These are phyloP conservation scores for Sarcodon sp. DNA, from an alignment of 768 basidiomycete genomes.

Conservation along the genomic window DNA sequence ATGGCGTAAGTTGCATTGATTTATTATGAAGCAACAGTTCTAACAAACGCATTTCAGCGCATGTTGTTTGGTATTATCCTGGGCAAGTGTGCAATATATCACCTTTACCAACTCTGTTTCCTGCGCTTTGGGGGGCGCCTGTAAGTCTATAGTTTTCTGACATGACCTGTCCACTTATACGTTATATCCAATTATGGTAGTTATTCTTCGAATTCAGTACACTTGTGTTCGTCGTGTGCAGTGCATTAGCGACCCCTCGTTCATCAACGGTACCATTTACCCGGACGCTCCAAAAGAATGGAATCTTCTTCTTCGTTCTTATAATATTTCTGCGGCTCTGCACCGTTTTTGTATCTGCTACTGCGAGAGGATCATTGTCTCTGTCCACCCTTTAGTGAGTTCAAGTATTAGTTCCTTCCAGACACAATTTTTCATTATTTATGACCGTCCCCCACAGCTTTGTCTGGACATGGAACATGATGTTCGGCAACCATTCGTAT, in stretches of 20 bases:
- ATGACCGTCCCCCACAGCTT: too few species aligned
- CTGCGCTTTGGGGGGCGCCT: conserved; percentile 19
- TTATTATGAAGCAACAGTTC: neutral
- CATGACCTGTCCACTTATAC: too few species aligned
- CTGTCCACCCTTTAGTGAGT: too few species aligned
- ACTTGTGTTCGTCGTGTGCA: conserved; percentile 17
- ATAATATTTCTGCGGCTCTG: too few species aligned
- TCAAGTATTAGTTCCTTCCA: too few species aligned
- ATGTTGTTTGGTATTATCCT: conserved; percentile 9
- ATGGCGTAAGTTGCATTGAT: conserved; percentile 10
- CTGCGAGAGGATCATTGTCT: too few species aligned
- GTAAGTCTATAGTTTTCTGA: conserved; percentile 10
- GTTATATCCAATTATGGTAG: conserved; percentile 7
- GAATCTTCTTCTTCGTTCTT: too few species aligned
- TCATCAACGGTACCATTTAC: neutral
- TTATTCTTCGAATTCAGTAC: conserved; percentile 21
- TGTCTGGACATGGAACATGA: too few species aligned
- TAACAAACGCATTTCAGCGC: conserved; percentile 10
- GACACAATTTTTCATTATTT: too few species aligned
- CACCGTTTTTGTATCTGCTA: too few species aligned
- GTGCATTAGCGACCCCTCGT: conserved; percentile 23
- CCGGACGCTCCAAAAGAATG: too few species aligned
- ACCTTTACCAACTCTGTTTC: conserved; percentile 7
- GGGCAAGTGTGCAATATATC: conserved; percentile 16
- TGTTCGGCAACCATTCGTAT: too few species aligned